These are phyloP conservation scores for Corchorus olitorius DNA, from an alignment of 345 rosid species.

Conservation along the genomic window DNA sequence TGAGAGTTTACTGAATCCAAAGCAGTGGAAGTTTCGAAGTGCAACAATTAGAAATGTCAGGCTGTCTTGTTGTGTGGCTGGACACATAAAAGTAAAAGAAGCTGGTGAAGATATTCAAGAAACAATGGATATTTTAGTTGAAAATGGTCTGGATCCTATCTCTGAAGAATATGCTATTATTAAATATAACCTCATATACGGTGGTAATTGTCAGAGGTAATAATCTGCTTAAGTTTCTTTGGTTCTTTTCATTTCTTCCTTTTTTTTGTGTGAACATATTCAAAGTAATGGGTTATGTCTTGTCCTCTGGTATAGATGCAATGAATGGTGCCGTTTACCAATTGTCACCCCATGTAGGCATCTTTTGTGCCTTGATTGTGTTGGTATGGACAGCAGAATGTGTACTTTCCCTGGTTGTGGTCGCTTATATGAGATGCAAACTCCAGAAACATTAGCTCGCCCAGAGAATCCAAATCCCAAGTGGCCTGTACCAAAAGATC, in stretches of 20 bases:
- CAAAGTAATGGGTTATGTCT: slow-evolving; percentile 1
- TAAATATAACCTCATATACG: slow-evolving; percentile 66
- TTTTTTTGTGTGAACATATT: slow-evolving; percentile 16
- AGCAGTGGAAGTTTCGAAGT: slow-evolving; percentile 91
- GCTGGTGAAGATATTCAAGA: slow-evolving; percentile 94
- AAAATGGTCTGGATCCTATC: slow-evolving; percentile 56
- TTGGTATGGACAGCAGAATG: slow-evolving; percentile 68
- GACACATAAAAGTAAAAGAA: slow-evolving; percentile 82
- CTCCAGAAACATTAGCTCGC: slow-evolving; percentile 73
- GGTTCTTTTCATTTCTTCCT: slow-evolving; percentile 11
- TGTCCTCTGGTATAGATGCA: slow-evolving; percentile 56
- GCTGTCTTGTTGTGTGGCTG: slow-evolving; percentile 96
- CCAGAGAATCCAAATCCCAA: slow-evolving; percentile 96
- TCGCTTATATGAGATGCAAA: slow-evolving; percentile 81
- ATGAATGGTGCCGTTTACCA: slow-evolving; percentile 97
- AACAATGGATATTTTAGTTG: slow-evolving; percentile 82
- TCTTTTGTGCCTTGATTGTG: slow-evolving; percentile 87
- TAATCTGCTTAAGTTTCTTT: slow-evolving; percentile 21
- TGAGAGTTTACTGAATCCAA: slow-evolving; percentile 92
- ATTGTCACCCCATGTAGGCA: slow-evolving; percentile 92
- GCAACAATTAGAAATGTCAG: slow-evolving; percentile 77
- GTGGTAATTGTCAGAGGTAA: slow-evolving; percentile 88
- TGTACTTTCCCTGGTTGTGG: slow-evolving; percentile 81
- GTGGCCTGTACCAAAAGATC: slow-evolving; percentile 98
- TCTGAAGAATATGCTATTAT: slow-evolving; percentile 72